Conservation (phyloP, 306 rosid genomes). For the Spatholobus suberectus region DNA sequence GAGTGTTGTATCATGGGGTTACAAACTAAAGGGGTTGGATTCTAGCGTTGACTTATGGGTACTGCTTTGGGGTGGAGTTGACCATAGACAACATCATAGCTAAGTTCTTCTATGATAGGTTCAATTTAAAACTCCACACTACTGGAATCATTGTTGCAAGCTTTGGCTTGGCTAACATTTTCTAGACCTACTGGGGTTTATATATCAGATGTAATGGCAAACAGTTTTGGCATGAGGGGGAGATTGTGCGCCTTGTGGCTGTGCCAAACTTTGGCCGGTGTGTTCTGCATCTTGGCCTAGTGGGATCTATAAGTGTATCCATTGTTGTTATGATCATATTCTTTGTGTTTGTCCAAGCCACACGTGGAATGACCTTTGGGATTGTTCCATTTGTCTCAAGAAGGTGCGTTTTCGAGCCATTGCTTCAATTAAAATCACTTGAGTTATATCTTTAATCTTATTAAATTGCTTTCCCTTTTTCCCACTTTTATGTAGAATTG, state of each 20-base stretch:
- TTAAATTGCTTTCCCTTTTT: too few species aligned
- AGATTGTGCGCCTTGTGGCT: conserved; percentile 77
- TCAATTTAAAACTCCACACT: too few species aligned
- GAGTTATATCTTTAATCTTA: too few species aligned
- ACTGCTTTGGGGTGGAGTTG: conserved; percentile 84
- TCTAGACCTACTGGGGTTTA: conserved; percentile 79
- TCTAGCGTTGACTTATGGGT: conserved; percentile 76
- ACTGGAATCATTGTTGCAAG: conserved; percentile 75
- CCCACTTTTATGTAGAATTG: too few species aligned
- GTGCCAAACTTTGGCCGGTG: conserved; percentile 70
- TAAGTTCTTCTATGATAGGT: conserved; percentile 76
- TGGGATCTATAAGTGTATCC: too few species aligned
- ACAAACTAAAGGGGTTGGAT: conserved; percentile 85
- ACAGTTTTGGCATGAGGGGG: conserved; percentile 84
- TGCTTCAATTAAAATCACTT: too few species aligned
- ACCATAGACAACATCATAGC: conserved; percentile 76
- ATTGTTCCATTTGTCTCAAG: too few species aligned
- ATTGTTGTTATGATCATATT: too few species aligned
- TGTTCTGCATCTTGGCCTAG: conserved; percentile 70
- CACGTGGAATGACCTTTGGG: too few species aligned
- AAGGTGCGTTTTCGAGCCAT: too few species aligned
- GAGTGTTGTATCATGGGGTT: conserved; percentile 55
- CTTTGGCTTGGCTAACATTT: conserved; percentile 72
- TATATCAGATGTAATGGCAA: conserved; percentile 61
- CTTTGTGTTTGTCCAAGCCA: too few species aligned